Percentiles rank a stretch among this genome's conserved stretches.
phyloP scores from a whole-genome alignment of 2,329 filamentous ascomycete species.

The Emergomyces orientalis region DNA sequence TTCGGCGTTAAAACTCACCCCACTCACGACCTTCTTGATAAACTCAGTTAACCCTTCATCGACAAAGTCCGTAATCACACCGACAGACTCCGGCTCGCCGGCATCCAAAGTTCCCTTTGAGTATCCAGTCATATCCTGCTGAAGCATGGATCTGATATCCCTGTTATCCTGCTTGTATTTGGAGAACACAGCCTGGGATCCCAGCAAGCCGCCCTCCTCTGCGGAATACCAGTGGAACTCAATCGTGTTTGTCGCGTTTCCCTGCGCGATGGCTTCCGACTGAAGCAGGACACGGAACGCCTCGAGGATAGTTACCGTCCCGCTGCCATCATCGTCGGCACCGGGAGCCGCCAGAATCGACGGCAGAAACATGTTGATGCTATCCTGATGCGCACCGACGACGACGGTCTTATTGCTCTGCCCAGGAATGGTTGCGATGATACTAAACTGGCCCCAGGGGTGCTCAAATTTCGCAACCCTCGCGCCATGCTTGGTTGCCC shows the following conservation, averaged over 20 bases:
- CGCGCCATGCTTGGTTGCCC: constrained; percentile 60
- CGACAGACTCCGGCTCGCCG: constrained; percentile 73
- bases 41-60: constrained; percentile 74
- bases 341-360: constrained; percentile 76
- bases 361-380: constrained; percentile 85
- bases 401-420: constrained; percentile 75
- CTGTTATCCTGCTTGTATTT: constrained; percentile 63
- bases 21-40: constrained; percentile 77
- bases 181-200: constrained; percentile 81
- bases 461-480: constrained; percentile 67
- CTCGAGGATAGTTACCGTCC: constrained; percentile 90
- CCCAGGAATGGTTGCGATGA: constrained; percentile 87
- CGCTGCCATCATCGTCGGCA: constrained; percentile 90
- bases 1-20: constrained; percentile 34
- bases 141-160: constrained; percentile 89
- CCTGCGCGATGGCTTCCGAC: constrained; percentile 59
- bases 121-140: constrained; percentile 97
- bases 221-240: constrained; percentile 97
- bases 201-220: constrained; percentile 78
- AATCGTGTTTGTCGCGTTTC: constrained; percentile 71
- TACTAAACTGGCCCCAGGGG: constrained; percentile 78
- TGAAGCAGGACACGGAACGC: constrained; percentile 71
- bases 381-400: constrained; percentile 88
- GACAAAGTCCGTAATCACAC: constrained; percentile 88
- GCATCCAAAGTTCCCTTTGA: constrained; percentile 73